These are phyloP conservation scores for Ophiosphaerella herpotricha DNA, from an alignment of 2,329 filamentous ascomycete species.

Conservation along the genomic window DNA sequence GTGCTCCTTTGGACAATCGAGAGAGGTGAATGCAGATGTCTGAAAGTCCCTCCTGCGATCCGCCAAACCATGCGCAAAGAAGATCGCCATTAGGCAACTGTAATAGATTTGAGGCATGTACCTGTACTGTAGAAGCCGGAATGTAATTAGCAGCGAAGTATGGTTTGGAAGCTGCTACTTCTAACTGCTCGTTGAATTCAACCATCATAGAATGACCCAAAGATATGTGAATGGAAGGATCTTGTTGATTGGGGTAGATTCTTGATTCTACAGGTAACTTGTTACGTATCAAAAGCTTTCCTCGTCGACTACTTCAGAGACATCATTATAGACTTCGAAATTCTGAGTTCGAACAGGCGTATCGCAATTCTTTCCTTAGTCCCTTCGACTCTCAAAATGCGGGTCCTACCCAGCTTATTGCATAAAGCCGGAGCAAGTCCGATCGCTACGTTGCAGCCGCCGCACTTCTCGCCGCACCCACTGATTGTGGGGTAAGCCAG, in stretches of 20 bases:
- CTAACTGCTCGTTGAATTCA: conserved; percentile 12
- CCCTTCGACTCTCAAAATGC: background rate
- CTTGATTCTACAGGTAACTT: no score
- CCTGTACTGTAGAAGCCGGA: conserved; percentile 50
- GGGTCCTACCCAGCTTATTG: no score
- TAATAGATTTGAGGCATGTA: conserved; percentile 53
- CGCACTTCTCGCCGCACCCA: background rate
- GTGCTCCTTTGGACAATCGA: conserved; percentile 36
- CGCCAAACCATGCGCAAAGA: conserved; percentile 54
- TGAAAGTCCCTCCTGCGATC: conserved; percentile 52
- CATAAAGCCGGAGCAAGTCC: background rate
- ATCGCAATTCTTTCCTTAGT: background rate
- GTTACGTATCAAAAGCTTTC: no score
- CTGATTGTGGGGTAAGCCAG: background rate
- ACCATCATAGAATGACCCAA: background rate
- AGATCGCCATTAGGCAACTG: conserved; percentile 48
- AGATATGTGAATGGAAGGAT: background rate
- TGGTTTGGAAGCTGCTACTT: conserved; percentile 1
- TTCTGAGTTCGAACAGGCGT: no score
- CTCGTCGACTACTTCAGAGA: no score
- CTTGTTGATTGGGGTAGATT: background rate
- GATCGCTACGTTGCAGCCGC: background rate
- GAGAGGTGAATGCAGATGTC: conserved; percentile 54
- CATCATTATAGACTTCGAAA: no score
- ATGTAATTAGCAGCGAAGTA: conserved; percentile 27